Evolutionary conservation across 2,329 filamentous ascomycete genomes (phyloP).

Genomic region (Botrytis tulipae): DNA sequence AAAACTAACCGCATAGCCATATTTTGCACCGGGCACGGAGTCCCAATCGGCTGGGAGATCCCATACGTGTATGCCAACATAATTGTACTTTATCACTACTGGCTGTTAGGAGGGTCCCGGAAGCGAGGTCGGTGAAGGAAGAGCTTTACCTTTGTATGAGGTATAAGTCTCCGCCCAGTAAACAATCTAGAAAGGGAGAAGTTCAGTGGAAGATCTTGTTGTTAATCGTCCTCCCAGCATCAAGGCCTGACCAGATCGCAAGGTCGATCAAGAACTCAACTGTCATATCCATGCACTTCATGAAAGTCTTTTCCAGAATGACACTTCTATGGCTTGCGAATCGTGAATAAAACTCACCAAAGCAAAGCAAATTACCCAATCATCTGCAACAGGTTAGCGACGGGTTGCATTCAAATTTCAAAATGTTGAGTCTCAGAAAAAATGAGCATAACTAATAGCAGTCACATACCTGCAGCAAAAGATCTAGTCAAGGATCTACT

Average conservation of each 20-base stretch:
- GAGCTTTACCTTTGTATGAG: background rate
- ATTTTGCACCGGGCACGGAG: background rate
- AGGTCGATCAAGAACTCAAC: background rate
- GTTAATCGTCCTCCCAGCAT: background rate
- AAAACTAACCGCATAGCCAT: slow-evolving; percentile 9
- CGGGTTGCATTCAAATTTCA: background rate
- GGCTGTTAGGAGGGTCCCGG: background rate
- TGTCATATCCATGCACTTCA: background rate
- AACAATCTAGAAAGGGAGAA: background rate
- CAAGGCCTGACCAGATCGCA: background rate
- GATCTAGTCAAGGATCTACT: slow-evolving; percentile 14
- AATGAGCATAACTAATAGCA: slow-evolving; percentile 38
- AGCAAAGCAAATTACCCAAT: slow-evolving; percentile 14
- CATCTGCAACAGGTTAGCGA: slow-evolving; percentile 2
- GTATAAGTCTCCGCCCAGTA: slow-evolving; percentile 17
- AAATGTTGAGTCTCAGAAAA: background rate
- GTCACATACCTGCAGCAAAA: slow-evolving; percentile 4
- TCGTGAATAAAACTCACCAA: background rate
- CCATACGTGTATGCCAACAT: background rate
- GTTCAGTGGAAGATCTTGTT: slow-evolving; percentile 3
- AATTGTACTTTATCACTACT: background rate
- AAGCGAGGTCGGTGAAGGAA: background rate
- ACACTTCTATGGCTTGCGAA: background rate
- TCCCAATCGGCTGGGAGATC: background rate
- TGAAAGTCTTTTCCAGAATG: background rate